Evolutionary conservation across 495 filamentous ascomycete genomes (phyloP), one percentile per base, ranked within the genome.

Genomic region (Chaetomium fimeti): DNA sequence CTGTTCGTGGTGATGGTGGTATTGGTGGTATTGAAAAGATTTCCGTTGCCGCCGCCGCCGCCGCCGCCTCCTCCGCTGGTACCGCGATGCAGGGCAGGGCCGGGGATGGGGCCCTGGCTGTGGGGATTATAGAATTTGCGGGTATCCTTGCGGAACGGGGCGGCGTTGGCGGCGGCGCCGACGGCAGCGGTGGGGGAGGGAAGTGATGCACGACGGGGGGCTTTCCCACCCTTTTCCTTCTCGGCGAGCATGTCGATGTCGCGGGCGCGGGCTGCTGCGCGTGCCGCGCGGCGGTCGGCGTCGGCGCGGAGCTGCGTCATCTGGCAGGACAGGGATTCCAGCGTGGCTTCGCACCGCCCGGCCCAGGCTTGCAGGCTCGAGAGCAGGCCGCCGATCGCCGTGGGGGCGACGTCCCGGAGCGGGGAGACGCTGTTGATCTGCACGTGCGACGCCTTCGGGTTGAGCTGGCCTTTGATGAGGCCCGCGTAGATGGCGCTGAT

Each of bases 401-500:
- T 61, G 83, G 91, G 91, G 15, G 83, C 83, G 3, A 95, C 85
- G 68, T 98, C 94, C 28, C 94, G 91, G 2, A 97, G 86, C 2
- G 92, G 87, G 0, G 92, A 84, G 49, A 96, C 86, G 66, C 88
- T 85, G 59, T 89, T 88, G 51, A 97, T 86, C 71, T 85, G 85
- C 24, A 97, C 87, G 65, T 81, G 81, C 22, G 87, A 84, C 63
- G 85, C 78, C 52, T 83, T 82, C 13, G 93, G 90, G 72, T 93
- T 90, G 43, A 98, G 89, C 65, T 91, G 91, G 9, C 86, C 94
- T 27, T 82, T 82, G 42, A 98, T 75, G 0, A 98, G 85, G 22
- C 87, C 89, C 43, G 88, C 84, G 82, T 97, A 98, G 76, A 97
- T 90, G 67, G 92, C 85, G 67, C 86, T 85, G 73, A 94, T 96